Evolutionary conservation across 768 basidiomycete genomes (phyloP).

Genomic region (Infundibulicybe gibba): DNA sequence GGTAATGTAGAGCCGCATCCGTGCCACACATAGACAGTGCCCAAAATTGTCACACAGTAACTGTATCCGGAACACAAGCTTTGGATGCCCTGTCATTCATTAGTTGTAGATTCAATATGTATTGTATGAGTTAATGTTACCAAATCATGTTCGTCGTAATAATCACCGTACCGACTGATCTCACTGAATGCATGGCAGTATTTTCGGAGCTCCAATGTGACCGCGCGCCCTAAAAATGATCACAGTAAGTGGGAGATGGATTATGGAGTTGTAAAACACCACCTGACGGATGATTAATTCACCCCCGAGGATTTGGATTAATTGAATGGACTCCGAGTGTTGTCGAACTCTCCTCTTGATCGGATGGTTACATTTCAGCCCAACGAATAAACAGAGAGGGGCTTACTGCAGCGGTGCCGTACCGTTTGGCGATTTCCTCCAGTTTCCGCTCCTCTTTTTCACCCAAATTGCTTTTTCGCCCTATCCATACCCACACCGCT

Average conservation of each 20-base stretch:
- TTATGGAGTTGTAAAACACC: slow-evolving; percentile 5
- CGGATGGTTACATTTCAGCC: slow-evolving; percentile 1
- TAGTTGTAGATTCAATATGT: slow-evolving; percentile 1
- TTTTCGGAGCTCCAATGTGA: slow-evolving; percentile 78
- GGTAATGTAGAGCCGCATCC: slow-evolving; percentile 60
- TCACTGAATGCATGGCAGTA: slow-evolving; percentile 76
- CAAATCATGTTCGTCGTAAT: slow-evolving; percentile 68
- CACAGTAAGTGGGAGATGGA: slow-evolving; percentile 1
- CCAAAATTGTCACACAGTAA: slow-evolving; percentile 70
- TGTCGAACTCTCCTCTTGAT: slow-evolving; percentile 47
- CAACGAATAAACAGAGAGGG: background rate
- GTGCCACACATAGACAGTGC: slow-evolving; percentile 77
- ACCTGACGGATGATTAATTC: slow-evolving; percentile 76
- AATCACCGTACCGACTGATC: slow-evolving; percentile 44
- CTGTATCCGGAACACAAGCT: slow-evolving; percentile 86
- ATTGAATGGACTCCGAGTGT: slow-evolving; percentile 56
- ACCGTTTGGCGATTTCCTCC: slow-evolving; percentile 68
- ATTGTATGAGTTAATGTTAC: slow-evolving; percentile 32
- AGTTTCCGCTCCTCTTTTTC: slow-evolving; percentile 66
- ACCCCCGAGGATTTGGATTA: slow-evolving; percentile 66
- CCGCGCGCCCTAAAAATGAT: slow-evolving; percentile 51
- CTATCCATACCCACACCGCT: slow-evolving; percentile 76
- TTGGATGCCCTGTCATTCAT: slow-evolving; percentile 40
- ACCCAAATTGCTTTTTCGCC: slow-evolving; percentile 46
- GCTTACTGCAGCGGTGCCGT: slow-evolving; percentile 62